These are phyloP conservation scores for Dendryphion nanum DNA, from an alignment of 2,329 filamentous ascomycete species.

Conservation along the genomic window DNA sequence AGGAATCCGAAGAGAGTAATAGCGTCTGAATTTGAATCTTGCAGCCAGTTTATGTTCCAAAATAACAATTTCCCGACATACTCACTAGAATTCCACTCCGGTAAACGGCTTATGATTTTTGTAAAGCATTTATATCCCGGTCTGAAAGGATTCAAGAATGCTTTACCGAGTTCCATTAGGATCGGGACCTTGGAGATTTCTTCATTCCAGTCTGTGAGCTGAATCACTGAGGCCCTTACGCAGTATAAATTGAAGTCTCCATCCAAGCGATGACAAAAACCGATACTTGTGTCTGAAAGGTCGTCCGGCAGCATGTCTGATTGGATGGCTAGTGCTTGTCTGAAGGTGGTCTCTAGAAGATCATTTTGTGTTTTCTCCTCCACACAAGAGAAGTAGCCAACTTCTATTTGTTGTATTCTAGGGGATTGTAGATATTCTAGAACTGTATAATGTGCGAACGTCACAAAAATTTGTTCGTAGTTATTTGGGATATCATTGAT, in stretches of 20 bases:
- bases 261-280: neutral
- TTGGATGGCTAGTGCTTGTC: constrained; percentile 4
- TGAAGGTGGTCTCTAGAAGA: neutral
- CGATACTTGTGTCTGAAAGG: too few relatives aligned
- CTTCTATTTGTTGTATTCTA: neutral
- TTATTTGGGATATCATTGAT: too few relatives aligned
- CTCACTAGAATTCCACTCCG: too few relatives aligned
- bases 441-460: constrained; percentile 5
- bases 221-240: neutral
- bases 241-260: constrained; percentile 1
- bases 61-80: too few relatives aligned
- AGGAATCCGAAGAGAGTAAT: too few relatives aligned
- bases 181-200: neutral
- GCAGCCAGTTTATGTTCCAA: too few relatives aligned
- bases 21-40: too few relatives aligned
- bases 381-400: constrained; percentile 1
- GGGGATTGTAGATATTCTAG: constrained; percentile 2
- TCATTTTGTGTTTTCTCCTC: constrained; percentile 2
- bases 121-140: neutral
- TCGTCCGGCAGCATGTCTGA: too few relatives aligned
- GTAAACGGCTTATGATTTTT: too few relatives aligned
- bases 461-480: neutral
- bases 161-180: constrained; percentile 1
- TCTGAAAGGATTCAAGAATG: neutral
- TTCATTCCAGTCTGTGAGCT: neutral